These are phyloP conservation scores for Lepiota subincarnata DNA, from an alignment of 768 basidiomycete genomes.

Conservation along the genomic window DNA sequence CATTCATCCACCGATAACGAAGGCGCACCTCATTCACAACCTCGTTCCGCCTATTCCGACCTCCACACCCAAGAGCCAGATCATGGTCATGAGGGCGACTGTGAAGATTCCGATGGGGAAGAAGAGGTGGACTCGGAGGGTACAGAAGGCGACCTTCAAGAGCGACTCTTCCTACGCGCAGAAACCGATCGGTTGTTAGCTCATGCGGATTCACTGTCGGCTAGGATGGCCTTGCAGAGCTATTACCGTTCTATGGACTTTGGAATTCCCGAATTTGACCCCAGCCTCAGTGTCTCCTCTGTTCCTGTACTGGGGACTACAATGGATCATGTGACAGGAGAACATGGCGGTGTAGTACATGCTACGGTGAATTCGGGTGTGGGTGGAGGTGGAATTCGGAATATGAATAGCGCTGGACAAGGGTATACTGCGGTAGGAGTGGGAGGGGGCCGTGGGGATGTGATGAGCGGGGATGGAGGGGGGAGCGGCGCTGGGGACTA, in stretches of 20 bases:
- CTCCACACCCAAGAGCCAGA: not conserved
- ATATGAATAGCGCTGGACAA: not conserved
- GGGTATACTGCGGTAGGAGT: conserved; percentile 3
- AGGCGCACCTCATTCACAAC: not conserved
- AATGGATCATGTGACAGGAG: not conserved
- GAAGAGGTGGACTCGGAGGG: conserved; percentile 17
- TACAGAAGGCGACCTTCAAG: conserved; percentile 49
- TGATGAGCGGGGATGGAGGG: conserved; percentile 55
- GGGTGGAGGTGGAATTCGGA: not conserved
- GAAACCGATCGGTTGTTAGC: conserved; percentile 21
- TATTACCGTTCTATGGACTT: conserved; percentile 36
- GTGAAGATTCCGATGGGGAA: not conserved
- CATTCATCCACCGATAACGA: conserved; percentile 3
- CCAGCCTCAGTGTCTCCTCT: not conserved
- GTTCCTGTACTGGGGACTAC: not conserved
- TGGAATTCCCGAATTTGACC: not conserved
- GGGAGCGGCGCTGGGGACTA: conserved; percentile 59
- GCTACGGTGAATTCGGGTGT: not conserved
- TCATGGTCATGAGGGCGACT: not conserved
- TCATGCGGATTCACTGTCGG: conserved; percentile 53
- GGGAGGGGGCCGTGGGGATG: conserved; percentile 36
- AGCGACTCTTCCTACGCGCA: conserved; percentile 33
- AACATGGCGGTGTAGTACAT: not conserved
- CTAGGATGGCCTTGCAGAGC: conserved; percentile 57
- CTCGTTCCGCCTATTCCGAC: not conserved